Evolutionary conservation across 2,329 filamentous ascomycete species (phyloP).

Genomic region (Hypoxylon sp.): DNA sequence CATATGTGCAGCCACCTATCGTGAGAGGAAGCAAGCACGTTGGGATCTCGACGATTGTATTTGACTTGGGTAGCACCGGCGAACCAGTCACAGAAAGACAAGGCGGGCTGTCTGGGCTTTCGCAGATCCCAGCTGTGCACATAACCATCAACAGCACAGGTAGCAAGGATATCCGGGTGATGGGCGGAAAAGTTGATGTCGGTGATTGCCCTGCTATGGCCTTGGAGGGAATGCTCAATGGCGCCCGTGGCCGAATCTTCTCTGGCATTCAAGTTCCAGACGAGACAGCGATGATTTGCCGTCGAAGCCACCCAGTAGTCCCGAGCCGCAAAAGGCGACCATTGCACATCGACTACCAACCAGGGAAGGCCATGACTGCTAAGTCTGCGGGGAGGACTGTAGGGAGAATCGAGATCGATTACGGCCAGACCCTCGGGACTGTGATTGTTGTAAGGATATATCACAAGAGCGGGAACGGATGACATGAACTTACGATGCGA

Average conservation of each 20-base stretch:
- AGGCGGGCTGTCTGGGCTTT: constrained; percentile 72
- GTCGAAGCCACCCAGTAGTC: constrained; percentile 96
- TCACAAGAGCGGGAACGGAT: not conserved
- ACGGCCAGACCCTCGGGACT: constrained; percentile 87
- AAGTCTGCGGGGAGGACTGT: constrained; percentile 83
- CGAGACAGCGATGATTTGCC: constrained; percentile 90
- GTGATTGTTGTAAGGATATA: constrained; percentile 30
- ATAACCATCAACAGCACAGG: constrained; percentile 91
- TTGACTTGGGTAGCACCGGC: constrained; percentile 95
- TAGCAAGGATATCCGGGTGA: constrained; percentile 86
- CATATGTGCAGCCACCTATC: constrained; percentile 88
- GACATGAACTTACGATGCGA: constrained; percentile 71
- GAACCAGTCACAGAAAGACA: constrained; percentile 91
- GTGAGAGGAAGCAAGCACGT: constrained; percentile 89
- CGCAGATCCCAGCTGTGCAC: constrained; percentile 93
- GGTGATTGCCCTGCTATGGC: constrained; percentile 87
- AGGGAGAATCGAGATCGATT: constrained; percentile 89
- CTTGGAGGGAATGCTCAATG: constrained; percentile 88
- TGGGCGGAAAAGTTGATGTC: constrained; percentile 97
- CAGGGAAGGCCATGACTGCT: constrained; percentile 86
- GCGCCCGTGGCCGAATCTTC: constrained; percentile 74
- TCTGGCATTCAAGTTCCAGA: constrained; percentile 87
- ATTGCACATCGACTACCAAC: constrained; percentile 95
- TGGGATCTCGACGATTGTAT: constrained; percentile 87
- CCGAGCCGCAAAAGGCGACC: constrained; percentile 89